phyloP scores from a whole-genome alignment of 441 rosid species.

The Gossypium gossypioides region DNA sequence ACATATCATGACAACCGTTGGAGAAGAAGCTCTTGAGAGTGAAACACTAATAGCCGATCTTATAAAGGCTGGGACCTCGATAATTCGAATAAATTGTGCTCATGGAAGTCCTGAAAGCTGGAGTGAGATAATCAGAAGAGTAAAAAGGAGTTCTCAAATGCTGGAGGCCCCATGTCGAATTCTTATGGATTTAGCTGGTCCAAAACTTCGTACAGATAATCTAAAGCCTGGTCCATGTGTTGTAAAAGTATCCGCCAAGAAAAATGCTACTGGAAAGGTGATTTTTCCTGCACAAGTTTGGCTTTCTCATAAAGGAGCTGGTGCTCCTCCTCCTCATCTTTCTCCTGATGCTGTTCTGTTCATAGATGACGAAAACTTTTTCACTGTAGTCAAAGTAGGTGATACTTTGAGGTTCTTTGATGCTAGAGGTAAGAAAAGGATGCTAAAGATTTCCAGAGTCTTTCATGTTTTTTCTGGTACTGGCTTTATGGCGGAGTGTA shows the following conservation, averaged over 20 bases:
- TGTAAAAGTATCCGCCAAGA: conserved; percentile 49
- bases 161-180: conserved; percentile 57
- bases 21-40: conserved; percentile 41
- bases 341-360: conserved; percentile 42
- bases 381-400: conserved; percentile 36
- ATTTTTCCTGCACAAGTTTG: conserved; percentile 47
- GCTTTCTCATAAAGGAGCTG: conserved; percentile 41
- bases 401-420: conserved; percentile 41
- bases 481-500: conserved; percentile 50
- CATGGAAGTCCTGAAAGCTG: conserved; percentile 53
- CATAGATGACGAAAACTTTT: conserved; percentile 34
- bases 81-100: conserved; percentile 58
- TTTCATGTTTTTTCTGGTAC: conserved; percentile 44
- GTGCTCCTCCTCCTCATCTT: conserved; percentile 43
- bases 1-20: conserved; percentile 62
- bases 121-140: conserved; percentile 56
- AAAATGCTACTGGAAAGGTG: conserved; percentile 44
- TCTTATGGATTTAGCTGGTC: conserved; percentile 76
- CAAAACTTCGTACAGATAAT: conserved; percentile 56
- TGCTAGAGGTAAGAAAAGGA: conserved; percentile 52
- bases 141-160: conserved; percentile 43
- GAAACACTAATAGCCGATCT: conserved; percentile 42
- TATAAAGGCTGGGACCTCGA: conserved; percentile 48
- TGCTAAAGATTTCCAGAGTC: conserved; percentile 32
- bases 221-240: conserved; percentile 54